Base-by-base conservation (phyloP, 495 filamentous ascomycete genomes). In the Xylaria castorea region DNA sequence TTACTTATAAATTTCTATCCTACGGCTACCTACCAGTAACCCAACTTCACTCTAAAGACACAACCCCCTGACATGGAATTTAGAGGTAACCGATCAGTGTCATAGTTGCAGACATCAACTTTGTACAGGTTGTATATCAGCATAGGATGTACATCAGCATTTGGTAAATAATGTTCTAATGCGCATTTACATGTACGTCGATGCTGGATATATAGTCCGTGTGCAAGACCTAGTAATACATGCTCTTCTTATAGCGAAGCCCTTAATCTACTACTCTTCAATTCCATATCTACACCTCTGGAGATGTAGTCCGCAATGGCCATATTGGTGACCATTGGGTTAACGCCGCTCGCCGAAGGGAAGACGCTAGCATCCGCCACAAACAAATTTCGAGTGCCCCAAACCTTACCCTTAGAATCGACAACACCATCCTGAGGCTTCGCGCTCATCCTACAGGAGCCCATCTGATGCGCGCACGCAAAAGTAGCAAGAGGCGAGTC, bases 251-350 rank as follows among this genome's bases (percentile, higher is more conserved):
- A 73, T 44, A 73, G 20, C 12, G 71, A 62, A 53, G 71, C 71
- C 65, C 57, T 16, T 9, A 32, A 40, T 0, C 42, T 22, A 34
- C 55, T 18, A 34, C 30, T 75, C 67, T 76, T 73, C 73, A 85
- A 48, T 50, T 86, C 87, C 70, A 74, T 30, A 57, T 80, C 3
- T 80, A 82, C 2, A 92, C 85, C 85, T 80, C 84, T 79, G 8
- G 85, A 86, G 36, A 92, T 87, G 83, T 85, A 88, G 70, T 92
- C 87, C 34, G 91, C 85, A 74, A 97, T 94, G 3, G 90, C 93
- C 94, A 97, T 96, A 69, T 87, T 91, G 57, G 94, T 97, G 44
- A 97, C 83, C 95, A 97, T 97, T 4, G 94, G 95, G 79, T 97
- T 97, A 14, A 97, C 94, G 6, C 95, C 95, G 74, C 91, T 94